phyloP scores from a whole-genome alignment of 331 rosid genomes.

The Stylosanthes scabra region DNA sequence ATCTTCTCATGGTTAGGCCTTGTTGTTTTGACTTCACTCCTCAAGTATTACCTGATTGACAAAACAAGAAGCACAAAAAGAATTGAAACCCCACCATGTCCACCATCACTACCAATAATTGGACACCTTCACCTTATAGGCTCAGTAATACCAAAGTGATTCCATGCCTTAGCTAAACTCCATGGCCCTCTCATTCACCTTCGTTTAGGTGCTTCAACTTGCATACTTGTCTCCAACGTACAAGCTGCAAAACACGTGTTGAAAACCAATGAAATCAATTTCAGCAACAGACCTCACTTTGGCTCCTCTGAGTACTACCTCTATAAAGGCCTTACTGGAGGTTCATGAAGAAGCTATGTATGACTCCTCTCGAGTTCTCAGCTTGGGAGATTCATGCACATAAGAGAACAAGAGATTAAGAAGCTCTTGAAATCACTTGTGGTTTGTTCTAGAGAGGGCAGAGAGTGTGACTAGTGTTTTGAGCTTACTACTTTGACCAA shows the following conservation, averaged over 20 bases:
- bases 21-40: conserved; percentile 18
- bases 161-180: conserved; percentile 48
- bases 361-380: conserved; percentile 59
- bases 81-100: conserved; percentile 58
- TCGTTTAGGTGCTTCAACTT: conserved; percentile 62
- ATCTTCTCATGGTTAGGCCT: conserved; percentile 20
- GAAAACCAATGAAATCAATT: conserved; percentile 69
- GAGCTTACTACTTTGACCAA: conserved; percentile 58
- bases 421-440: conserved; percentile 44
- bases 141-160: conserved; percentile 48
- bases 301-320: conserved; percentile 54
- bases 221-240: conserved; percentile 60
- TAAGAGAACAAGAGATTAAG: conserved; percentile 48
- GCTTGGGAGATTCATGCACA: conserved; percentile 38
- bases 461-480: conserved; percentile 38
- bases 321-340: conserved; percentile 67
- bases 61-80: not conserved
- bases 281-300: conserved; percentile 55
- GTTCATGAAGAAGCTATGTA: conserved; percentile 72
- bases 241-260: conserved; percentile 54
- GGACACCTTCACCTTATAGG: conserved; percentile 80
- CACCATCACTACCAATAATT: conserved; percentile 67
- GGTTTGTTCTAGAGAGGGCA: conserved; percentile 22
- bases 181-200: conserved; percentile 71
- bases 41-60: conserved; percentile 24